Evolutionary conservation across 495 filamentous ascomycete species (phyloP), one percentile per base, ranked within the genome.

Genomic region (Clohesyomyces aquaticus): DNA sequence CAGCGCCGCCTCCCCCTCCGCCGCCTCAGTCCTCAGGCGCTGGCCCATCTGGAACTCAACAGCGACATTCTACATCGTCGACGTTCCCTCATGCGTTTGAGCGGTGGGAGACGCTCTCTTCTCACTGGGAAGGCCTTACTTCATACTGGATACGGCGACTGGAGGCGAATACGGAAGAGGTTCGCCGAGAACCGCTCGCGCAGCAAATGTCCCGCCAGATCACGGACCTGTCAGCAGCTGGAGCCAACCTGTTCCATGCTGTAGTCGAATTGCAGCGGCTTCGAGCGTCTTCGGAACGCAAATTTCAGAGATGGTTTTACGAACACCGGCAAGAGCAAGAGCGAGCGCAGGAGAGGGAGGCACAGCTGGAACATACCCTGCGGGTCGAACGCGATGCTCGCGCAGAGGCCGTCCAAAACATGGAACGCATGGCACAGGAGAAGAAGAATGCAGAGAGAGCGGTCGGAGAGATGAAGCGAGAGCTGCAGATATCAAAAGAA

Each of bases 301-400:
- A 98, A 72, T 98, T 98, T 73, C 95, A 98, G 75, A 87, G 95
- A 42, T 98, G 94, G 94, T 97, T 97, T 76, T 95, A 96, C 72
- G 94, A 98, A 68, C 96, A 91, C 1, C 85, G 93, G 46, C 81
- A 85, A 41, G 92, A 97, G 59, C 85, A 95, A 67, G 94, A 98
- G 78, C 87, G 89, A 12, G 78, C 86, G 41, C 87, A 90, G 62
- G 94, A 97, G 72, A 80, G 89, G n/a, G 89, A 90, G 56, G 90
- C 82, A n/a, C 85, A 90, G 67, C 78, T 94, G 19, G 87, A 96
- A 71, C 79, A 81, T 23, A 84, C 86, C 25, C 75, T 98, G 27
- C 81, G 87, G 26, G 77, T 85, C 19, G 93, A 97, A 73, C 82
- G 89, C 26, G 82, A 86, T 60, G 83, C 80, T 29, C 80, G 88